Conservation (phyloP, 1,284 basidiomycete species). For the Trichosporon inkin region DNA sequence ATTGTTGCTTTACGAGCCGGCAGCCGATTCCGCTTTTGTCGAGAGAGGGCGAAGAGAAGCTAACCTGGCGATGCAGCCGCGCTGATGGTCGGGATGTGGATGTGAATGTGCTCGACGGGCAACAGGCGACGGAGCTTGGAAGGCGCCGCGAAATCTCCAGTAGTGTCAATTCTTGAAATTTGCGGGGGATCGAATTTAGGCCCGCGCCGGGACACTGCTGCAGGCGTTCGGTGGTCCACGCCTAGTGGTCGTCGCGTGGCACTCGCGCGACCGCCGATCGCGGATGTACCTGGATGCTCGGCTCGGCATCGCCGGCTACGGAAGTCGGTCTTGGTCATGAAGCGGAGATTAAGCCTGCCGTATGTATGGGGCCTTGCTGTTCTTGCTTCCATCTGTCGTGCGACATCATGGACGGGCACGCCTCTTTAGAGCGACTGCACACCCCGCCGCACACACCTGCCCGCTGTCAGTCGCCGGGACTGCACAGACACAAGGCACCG, state of each 20-base stretch:
- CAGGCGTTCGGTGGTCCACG: neutral
- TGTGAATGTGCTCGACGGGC: slow-evolving; percentile 1
- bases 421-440: neutral
- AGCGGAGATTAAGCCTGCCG: neutral
- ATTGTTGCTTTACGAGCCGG: slow-evolving; percentile 28
- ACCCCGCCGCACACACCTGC: neutral
- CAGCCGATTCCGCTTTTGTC: neutral
- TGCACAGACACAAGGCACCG: slow-evolving; percentile 13
- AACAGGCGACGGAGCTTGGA: slow-evolving; percentile 8
- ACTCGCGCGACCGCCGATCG: neutral
- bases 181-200: neutral
- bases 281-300: neutral
- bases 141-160: slow-evolving; percentile 6
- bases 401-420: slow-evolving; percentile 1
- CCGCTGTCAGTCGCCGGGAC: slow-evolving; percentile 1
- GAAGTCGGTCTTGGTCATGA: neutral
- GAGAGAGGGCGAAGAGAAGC: slow-evolving; percentile 2
- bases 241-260: neutral
- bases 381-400: neutral
- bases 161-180: slow-evolving; percentile 6
- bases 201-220: neutral
- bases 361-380: neutral
- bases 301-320: slow-evolving; percentile 1
- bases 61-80: slow-evolving; percentile 6
- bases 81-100: neutral